phyloP scores from a whole-genome alignment of 2,329 filamentous ascomycete species.

The Penicillium sumatraense region DNA sequence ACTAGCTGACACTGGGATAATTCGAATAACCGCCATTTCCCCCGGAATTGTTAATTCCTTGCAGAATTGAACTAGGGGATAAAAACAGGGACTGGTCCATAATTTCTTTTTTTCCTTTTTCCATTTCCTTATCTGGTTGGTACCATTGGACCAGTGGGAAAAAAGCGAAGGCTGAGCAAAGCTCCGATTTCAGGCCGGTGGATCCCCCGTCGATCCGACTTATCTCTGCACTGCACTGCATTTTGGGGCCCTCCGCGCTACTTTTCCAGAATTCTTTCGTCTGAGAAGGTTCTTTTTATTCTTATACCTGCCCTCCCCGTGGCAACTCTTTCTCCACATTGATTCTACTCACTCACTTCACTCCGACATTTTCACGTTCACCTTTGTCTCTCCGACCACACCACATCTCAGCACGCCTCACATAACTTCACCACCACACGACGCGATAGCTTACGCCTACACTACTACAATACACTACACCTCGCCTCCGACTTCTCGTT shows the following conservation, averaged over 20 bases:
- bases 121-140: constrained; percentile 11
- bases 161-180: neutral
- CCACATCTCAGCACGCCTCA: constrained; percentile 2
- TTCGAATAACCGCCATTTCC: constrained; percentile 23
- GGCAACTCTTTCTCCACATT: constrained; percentile 18
- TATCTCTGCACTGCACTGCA: too few species aligned
- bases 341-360: neutral
- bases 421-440: neutral
- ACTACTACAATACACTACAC: neutral
- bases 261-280: constrained; percentile 21
- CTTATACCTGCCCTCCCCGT: constrained; percentile 28
- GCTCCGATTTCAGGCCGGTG: constrained; percentile 24
- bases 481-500: constrained; percentile 9
- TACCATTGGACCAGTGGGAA: neutral
- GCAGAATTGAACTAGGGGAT: neutral
- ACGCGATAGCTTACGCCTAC: constrained; percentile 2
- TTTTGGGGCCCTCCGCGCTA: constrained; percentile 14
- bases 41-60: constrained; percentile 5
- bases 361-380: constrained; percentile 2
- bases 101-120: constrained; percentile 9
- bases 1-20: neutral
- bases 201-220: constrained; percentile 30
- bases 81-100: neutral
- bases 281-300: too few species aligned
- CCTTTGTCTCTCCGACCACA: too few species aligned